phyloP scores from a whole-genome alignment of 1,284 basidiomycete species.

The Paramarasmius palmivorus region DNA sequence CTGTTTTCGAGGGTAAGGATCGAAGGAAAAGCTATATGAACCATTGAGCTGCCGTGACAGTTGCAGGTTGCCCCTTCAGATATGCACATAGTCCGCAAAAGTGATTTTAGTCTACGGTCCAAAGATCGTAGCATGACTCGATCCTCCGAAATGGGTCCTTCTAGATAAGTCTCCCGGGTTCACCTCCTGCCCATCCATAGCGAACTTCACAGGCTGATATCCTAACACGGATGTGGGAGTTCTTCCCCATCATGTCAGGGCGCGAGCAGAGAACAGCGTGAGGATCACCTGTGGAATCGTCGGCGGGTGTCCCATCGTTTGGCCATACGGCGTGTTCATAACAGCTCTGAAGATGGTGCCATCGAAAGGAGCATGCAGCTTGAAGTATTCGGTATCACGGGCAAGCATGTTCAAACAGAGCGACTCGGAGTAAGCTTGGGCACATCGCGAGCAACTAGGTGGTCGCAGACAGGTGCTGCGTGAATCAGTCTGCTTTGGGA shows the following conservation, averaged over 20 bases:
- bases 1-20: too few species aligned
- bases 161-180: conserved; percentile 30
- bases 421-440: conserved; percentile 36
- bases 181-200: conserved; percentile 31
- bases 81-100: not conserved
- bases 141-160: conserved; percentile 56
- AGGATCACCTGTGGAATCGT: conserved; percentile 16
- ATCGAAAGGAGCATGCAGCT: conserved; percentile 37
- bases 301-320: not conserved
- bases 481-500: too few species aligned
- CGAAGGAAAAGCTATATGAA: too few species aligned
- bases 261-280: conserved; percentile 40
- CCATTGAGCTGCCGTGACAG: too few species aligned
- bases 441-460: conserved; percentile 21
- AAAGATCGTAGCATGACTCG: conserved; percentile 35
- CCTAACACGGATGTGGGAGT: conserved; percentile 47
- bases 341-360: conserved; percentile 37
- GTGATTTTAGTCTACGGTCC: conserved; percentile 18
- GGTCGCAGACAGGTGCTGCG: too few species aligned
- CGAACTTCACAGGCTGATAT: conserved; percentile 49
- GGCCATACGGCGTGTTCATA: conserved; percentile 32
- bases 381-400: not conserved
- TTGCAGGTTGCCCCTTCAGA: too few species aligned
- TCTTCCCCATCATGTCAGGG: conserved; percentile 50
- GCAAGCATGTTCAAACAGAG: conserved; percentile 19